A percentile compares a stretch with the other conserved stretches of the same genome.
Evolutionary conservation across 768 basidiomycete species (phyloP).

Genomic region (Lactarius deliciosus): DNA sequence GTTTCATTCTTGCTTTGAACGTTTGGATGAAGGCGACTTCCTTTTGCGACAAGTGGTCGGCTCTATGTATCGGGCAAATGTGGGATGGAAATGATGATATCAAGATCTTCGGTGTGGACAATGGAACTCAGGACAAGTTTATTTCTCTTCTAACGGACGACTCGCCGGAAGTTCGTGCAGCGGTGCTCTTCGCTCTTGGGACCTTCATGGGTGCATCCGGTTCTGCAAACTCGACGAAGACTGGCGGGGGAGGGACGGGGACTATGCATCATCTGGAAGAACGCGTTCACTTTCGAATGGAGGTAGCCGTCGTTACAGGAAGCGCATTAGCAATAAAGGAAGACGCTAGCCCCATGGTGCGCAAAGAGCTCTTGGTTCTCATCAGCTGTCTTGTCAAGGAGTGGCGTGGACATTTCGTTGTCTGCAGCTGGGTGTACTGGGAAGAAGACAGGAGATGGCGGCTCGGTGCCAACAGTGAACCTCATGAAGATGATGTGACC

Average conservation of each 20-base stretch:
- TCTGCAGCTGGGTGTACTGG: slow-evolving; percentile 96
- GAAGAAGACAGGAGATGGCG: slow-evolving; percentile 79
- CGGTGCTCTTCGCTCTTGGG: slow-evolving; percentile 87
- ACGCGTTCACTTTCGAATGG: slow-evolving; percentile 80
- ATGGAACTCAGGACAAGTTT: slow-evolving; percentile 78
- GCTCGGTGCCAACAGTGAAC: slow-evolving; percentile 37
- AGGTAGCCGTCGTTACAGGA: slow-evolving; percentile 88
- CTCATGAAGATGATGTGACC: slow-evolving; percentile 68
- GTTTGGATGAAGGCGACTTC: slow-evolving; percentile 88
- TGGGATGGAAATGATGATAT: slow-evolving; percentile 94
- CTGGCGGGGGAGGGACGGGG: slow-evolving; percentile 84
- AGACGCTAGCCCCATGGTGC: slow-evolving; percentile 94
- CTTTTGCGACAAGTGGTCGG: slow-evolving; percentile 91
- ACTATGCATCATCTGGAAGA: slow-evolving; percentile 75
- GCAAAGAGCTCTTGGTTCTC: slow-evolving; percentile 89
- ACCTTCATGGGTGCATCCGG: slow-evolving; percentile 92
- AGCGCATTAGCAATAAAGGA: slow-evolving; percentile 86
- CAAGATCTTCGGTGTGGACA: slow-evolving; percentile 78
- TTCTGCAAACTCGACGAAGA: slow-evolving; percentile 59
- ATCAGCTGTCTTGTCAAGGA: slow-evolving; percentile 93
- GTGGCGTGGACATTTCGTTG: slow-evolving; percentile 94
- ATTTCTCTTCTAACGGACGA: slow-evolving; percentile 79
- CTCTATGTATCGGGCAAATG: slow-evolving; percentile 89
- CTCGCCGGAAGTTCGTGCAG: slow-evolving; percentile 89
- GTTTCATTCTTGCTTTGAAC: slow-evolving; percentile 83